A percentile compares a stretch with the other conserved stretches of the same genome.
Conservation (phyloP, 768 basidiomycete species). For the Crassisporium funariophilum region DNA sequence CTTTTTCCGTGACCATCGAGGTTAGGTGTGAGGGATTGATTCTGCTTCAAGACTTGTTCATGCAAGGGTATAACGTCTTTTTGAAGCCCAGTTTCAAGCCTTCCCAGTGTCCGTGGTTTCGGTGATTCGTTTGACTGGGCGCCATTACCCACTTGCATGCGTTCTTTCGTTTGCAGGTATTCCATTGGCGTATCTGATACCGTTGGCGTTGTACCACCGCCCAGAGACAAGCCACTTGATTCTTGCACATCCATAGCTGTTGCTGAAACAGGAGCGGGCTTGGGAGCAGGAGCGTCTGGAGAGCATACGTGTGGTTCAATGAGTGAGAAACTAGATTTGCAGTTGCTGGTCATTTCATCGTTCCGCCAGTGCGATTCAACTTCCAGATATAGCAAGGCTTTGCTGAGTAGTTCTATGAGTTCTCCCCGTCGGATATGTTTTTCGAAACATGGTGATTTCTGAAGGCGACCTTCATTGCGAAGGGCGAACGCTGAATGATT, state of each 20-base stretch:
- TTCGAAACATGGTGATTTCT: constrained; percentile 64
- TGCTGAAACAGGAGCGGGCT: constrained; percentile 19
- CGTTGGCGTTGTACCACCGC: constrained; percentile 6
- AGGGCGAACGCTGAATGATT: constrained; percentile 82
- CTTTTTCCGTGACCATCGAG: constrained; percentile 42
- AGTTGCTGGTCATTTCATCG: constrained; percentile 60
- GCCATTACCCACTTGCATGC: constrained; percentile 12
- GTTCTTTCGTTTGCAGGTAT: constrained; percentile 15
- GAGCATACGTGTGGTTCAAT: constrained; percentile 76
- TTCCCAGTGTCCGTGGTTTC: neutral
- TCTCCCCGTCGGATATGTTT: constrained; percentile 83
- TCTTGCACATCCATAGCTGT: constrained; percentile 20
- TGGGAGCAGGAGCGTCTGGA: constrained; percentile 40
- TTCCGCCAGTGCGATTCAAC: constrained; percentile 83
- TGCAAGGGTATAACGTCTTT: constrained; percentile 11
- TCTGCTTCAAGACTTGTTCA: constrained; percentile 16
- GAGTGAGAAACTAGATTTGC: constrained; percentile 73
- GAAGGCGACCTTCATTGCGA: constrained; percentile 71
- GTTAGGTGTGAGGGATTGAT: constrained; percentile 14
- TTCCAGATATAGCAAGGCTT: constrained; percentile 79
- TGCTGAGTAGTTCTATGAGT: constrained; percentile 77
- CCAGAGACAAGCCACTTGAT: constrained; percentile 6
- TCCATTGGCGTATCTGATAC: constrained; percentile 4
- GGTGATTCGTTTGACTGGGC: neutral
- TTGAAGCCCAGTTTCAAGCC: neutral